These are phyloP conservation scores for Zymoseptoria passerinii DNA, from an alignment of 2,329 filamentous ascomycete genomes.

Conservation along the genomic window DNA sequence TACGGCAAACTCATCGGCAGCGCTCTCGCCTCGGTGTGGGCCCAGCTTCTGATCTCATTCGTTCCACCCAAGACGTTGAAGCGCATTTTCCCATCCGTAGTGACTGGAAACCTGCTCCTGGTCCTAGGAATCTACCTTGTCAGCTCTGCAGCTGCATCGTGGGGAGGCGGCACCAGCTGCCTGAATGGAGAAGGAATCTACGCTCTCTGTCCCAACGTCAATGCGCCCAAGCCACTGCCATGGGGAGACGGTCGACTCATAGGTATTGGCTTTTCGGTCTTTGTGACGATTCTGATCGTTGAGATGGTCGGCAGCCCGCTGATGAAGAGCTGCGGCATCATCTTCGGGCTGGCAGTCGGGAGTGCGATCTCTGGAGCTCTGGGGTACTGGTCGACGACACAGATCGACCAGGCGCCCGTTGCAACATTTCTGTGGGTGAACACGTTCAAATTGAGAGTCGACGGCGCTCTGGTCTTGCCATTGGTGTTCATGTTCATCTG, in stretches of 20 bases:
- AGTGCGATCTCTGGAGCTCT: constrained; percentile 15
- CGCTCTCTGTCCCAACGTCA: constrained; percentile 12
- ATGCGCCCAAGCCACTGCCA: constrained; percentile 10
- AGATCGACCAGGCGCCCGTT: constrained; percentile 11
- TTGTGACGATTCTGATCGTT: constrained; percentile 15
- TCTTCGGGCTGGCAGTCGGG: constrained; percentile 15
- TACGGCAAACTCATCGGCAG: constrained; percentile 14
- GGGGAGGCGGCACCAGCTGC: constrained; percentile 15
- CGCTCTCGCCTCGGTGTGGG: constrained; percentile 13
- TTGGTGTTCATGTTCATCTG: constrained; percentile 16
- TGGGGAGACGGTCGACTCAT: constrained; percentile 16
- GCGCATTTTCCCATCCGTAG: constrained; percentile 11
- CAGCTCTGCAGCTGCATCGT: constrained; percentile 12
- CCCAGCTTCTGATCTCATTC: constrained; percentile 13
- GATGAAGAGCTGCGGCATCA: constrained; percentile 16
- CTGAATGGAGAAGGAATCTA: constrained; percentile 10
- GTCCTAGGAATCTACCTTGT: constrained; percentile 15
- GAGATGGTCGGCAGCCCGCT: constrained; percentile 14
- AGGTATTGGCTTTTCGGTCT: constrained; percentile 15
- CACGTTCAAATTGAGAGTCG: constrained; percentile 14
- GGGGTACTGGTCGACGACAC: constrained; percentile 12
- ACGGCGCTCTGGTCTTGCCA: constrained; percentile 13
- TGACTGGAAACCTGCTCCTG: constrained; percentile 12
- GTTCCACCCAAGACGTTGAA: constrained; percentile 12
- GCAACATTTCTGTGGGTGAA: constrained; percentile 13